Base-by-base conservation (phyloP, 1,284 basidiomycete species). In the Ceratobasidium sp. region DNA sequence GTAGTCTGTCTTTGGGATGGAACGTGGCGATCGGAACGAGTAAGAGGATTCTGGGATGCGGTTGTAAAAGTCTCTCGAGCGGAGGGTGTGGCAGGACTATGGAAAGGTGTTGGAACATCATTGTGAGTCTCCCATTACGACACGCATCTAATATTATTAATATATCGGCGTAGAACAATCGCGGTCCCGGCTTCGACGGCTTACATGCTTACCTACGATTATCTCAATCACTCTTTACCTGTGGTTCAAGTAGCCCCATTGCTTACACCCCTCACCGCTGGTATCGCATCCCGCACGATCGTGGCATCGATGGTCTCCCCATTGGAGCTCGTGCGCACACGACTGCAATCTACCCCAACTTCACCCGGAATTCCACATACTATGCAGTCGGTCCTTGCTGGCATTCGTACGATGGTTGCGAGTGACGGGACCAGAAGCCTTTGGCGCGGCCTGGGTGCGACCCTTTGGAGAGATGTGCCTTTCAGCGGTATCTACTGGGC, bases 121-220 rank as follows among this genome's bases (percentile, higher is more conserved):
- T 82, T 96, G 95, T 96, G 80, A 84, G 94, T 85, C 3, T 57
- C 19, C 2, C 17, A 24, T 57, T 27, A 4, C 57, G 31, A 41
- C 36, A 29, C 6, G 36, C 29, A 17, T 33, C 36, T 57, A 33
- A 17, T 17, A 45, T 45, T 50, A 71, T 45, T 71, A 22, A 71
- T 29, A 48, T 19, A n/a, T n/a, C 7, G 22, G 1, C 76, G 63
- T 76, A 95, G 96, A 67, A 83, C 95, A 41, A 97, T 99, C 82
- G 93, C 94, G 27, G 94, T 99, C 8, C 97, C 97, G 0, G 93
- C 96, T 0, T 91, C 97, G 63, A 96, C 97, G 60, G 89, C 91
- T 47, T 99, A 99, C 84, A 99, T 99, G 91, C 87, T 98, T 63
- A 96, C 95, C 33, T 99, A 99, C 82, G 97, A 99, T 83, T 90